Base-by-base conservation (phyloP, 305 asterid genomes). In the Andrographis paniculata region DNA sequence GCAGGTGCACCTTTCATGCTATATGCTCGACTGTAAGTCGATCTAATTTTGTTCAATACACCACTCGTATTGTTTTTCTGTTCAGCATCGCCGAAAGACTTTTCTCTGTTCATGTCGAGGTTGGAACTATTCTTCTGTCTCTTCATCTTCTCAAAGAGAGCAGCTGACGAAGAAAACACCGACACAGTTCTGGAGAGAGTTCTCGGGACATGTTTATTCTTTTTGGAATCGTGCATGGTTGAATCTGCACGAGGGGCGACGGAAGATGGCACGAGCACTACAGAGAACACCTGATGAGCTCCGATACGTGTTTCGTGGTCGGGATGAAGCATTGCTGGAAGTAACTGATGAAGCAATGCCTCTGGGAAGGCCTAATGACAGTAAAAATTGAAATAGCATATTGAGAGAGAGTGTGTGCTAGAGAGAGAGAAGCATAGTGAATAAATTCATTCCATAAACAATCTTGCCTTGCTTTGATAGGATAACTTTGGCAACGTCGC, bases 181-280 rank as follows among this genome's bases (percentile, higher is more conserved):
- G 96, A 92, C 65, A 84, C 96, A 15, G 89, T 84, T 73, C 96
- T 81, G 14, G 96, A 92, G 56, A 91, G 95, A 20, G 99, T 78
- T 67, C 99, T 69, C 28, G 87, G 84, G 63, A 75, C 74, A 52
- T 71, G 76, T 19, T 67, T 53, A 17, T 72, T 68, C 72, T 24
- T 24, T 24, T 72, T 74, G n/a, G 63, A 52, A 50, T 58, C 74
- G 4, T 67, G 48, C 16, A 50, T 62, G 22, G 67, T 42, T 33
- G 78, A 52, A 57, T 69, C 75, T 19, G 70, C 47, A 16, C 75
- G 72, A 39, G 96, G 96, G 56, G 79, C 70, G 42, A 92, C 74
- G 13, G 99, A 87, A 52, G 99, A 75, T 38, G 99, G 99, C 53
- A 92, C 99, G 93, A 87, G 99, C 56, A 92, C 99, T 24, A 92